Percentiles rank a stretch among this genome's conserved stretches.
Evolutionary conservation across 306 rosid species (phyloP).

Genomic region (Notholithocarpus densiflorus): DNA sequence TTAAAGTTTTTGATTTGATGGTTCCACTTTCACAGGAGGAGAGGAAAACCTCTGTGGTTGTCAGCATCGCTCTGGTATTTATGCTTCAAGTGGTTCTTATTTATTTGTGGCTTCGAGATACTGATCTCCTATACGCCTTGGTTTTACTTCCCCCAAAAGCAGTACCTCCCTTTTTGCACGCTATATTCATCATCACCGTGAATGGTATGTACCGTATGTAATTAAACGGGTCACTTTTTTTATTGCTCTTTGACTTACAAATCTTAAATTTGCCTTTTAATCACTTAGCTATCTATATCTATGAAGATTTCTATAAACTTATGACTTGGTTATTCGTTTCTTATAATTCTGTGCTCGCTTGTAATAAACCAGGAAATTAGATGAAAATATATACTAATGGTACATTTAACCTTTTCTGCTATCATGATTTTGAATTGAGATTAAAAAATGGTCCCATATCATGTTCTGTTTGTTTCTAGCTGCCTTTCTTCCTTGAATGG

Average conservation of each 20-base stretch:
- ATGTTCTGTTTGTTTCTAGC: no score
- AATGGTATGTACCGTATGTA: conserved; percentile 48
- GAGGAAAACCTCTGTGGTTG: conserved; percentile 71
- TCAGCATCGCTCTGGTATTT: conserved; percentile 74
- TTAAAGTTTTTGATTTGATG: conserved; percentile 17
- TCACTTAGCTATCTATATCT: no score
- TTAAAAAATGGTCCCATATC: no score
- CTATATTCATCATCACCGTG: conserved; percentile 77
- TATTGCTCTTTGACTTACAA: not conserved
- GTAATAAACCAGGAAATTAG: no score
- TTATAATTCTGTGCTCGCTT: no score
- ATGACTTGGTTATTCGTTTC: no score
- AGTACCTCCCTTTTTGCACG: conserved; percentile 96
- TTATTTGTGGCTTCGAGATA: conserved; percentile 94
- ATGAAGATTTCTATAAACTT: no score
- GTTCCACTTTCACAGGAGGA: conserved; percentile 79
- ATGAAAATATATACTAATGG: no score
- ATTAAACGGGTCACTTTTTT: not conserved
- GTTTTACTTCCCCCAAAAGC: conserved; percentile 85
- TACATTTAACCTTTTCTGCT: no score
- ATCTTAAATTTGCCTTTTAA: not conserved
- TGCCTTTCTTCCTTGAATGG: no score
- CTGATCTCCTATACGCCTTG: conserved; percentile 70
- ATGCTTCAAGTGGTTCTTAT: conserved; percentile 68
- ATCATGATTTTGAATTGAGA: no score